A percentile compares a stretch with the other conserved stretches of the same genome.
Conservation (phyloP, 2,329 filamentous ascomycete genomes). For the Cladophialophora carrionii region DNA sequence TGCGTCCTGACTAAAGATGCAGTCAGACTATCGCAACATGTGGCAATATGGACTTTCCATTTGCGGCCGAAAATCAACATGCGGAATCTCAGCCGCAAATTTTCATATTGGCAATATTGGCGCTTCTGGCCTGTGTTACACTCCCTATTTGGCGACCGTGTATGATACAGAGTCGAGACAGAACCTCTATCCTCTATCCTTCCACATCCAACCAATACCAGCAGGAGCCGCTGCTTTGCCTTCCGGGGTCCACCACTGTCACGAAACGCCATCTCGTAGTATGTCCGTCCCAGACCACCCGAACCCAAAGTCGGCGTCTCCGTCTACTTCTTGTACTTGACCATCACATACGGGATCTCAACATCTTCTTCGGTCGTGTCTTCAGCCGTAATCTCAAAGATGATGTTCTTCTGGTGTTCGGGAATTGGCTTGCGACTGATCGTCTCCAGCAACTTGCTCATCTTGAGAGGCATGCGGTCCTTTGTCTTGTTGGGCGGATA, state of each 20-base stretch:
- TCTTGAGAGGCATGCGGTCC: constrained; percentile 78
- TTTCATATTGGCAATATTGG: not conserved
- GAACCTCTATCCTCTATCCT: constrained; percentile 15
- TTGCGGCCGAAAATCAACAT: constrained; percentile 5
- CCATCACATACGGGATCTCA: constrained; percentile 94
- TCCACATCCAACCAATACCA: not conserved
- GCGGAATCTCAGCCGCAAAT: not conserved
- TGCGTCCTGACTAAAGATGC: constrained; percentile 30
- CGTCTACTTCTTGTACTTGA: constrained; percentile 60
- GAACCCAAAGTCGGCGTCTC: not conserved
- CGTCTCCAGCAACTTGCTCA: constrained; percentile 83
- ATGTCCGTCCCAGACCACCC: not conserved
- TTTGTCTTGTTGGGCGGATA: constrained; percentile 81
- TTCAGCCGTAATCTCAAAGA: constrained; percentile 93
- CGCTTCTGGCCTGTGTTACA: not conserved
- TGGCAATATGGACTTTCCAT: constrained; percentile 9
- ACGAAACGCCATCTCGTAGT: constrained; percentile 7
- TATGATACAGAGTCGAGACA: constrained; percentile 10
- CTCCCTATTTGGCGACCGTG: not conserved
- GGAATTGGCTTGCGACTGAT: constrained; percentile 93
- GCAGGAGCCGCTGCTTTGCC: not conserved
- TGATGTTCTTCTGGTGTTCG: constrained; percentile 88
- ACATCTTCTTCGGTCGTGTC: constrained; percentile 89
- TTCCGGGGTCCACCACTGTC: not conserved
- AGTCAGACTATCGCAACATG: constrained; percentile 14